Evolutionary conservation across 768 basidiomycete species (phyloP).

Genomic region (Asterophora lycoperdoides): DNA sequence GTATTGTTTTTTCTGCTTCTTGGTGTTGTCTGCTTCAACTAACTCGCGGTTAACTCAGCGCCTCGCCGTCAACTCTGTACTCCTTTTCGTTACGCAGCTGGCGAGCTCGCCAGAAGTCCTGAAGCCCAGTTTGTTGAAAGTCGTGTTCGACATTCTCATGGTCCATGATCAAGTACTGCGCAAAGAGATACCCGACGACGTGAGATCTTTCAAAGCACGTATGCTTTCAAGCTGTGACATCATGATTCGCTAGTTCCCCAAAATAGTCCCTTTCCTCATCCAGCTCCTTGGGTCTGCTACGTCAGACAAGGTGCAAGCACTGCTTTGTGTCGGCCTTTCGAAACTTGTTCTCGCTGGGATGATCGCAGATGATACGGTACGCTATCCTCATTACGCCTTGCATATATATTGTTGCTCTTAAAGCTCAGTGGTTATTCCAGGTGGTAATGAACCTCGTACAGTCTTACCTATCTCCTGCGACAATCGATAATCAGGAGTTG

Average conservation of each 20-base stretch:
- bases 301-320: conserved; percentile 56
- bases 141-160: conserved; percentile 84
- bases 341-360: conserved; percentile 81
- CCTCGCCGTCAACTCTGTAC: conserved; percentile 39
- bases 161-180: conserved; percentile 65
- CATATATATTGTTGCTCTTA: conserved; percentile 21
- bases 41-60: conserved; percentile 19
- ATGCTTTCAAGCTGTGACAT: background rate
- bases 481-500: conserved; percentile 74
- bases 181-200: conserved; percentile 16
- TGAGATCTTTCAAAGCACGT: conserved; percentile 6
- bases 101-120: conserved; percentile 57
- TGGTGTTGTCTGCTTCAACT: background rate
- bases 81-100: conserved; percentile 62
- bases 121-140: conserved; percentile 68
- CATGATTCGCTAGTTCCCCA: conserved; percentile 14
- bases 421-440: conserved; percentile 33
- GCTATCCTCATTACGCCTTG: conserved; percentile 16
- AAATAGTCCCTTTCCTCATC: conserved; percentile 27
- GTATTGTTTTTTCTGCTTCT: conserved; percentile 29
- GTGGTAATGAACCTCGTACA: conserved; percentile 33
- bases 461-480: conserved; percentile 77
- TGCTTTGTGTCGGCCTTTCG: conserved; percentile 74
- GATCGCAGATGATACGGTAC: conserved; percentile 66
- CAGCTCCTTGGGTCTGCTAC: conserved; percentile 42